phyloP scores from a whole-genome alignment of 73 alveolate species.

The Paraurostyla sp. region DNA sequence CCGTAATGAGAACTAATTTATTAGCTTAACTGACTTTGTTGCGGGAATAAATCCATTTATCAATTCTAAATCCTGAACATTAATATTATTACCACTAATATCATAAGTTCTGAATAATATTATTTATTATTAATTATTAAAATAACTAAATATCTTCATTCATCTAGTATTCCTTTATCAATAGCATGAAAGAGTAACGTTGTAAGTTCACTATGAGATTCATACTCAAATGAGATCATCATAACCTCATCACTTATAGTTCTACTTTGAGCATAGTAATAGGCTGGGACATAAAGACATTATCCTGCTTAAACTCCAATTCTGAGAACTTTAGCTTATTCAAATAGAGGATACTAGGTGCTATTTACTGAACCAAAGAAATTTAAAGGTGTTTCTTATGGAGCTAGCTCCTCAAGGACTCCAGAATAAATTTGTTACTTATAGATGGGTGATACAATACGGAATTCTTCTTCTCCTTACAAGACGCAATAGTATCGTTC shows the following conservation, averaged over 20 bases:
- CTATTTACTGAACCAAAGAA: slow-evolving; percentile 28
- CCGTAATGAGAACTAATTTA: slow-evolving; percentile 2
- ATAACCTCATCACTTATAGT: slow-evolving; percentile 24
- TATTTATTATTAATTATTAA: no score
- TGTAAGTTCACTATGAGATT: slow-evolving; percentile 47
- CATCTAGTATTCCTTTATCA: slow-evolving; percentile 48
- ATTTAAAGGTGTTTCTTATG: slow-evolving; percentile 34
- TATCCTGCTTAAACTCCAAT: slow-evolving; percentile 22
- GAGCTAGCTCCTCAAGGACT: slow-evolving; percentile 38
- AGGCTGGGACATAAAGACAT: slow-evolving; percentile 56
- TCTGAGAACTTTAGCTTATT: not conserved
- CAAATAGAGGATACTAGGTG: slow-evolving; percentile 21
- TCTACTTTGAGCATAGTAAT: slow-evolving; percentile 23
- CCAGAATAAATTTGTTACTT: slow-evolving; percentile 54
- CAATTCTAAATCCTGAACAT: not conserved
- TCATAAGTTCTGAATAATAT: no score
- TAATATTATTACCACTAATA: not conserved
- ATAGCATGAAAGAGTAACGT: slow-evolving; percentile 43
- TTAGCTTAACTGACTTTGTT: slow-evolving; percentile 19
- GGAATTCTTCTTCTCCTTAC: slow-evolving; percentile 39
- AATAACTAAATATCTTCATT: not conserved
- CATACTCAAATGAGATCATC: slow-evolving; percentile 22
- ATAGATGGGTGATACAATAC: slow-evolving; percentile 53
- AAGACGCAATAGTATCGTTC: slow-evolving; percentile 47
- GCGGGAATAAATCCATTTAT: slow-evolving; percentile 41